Base-by-base conservation (phyloP, 345 rosid genomes). In the Microcos paniculata region DNA sequence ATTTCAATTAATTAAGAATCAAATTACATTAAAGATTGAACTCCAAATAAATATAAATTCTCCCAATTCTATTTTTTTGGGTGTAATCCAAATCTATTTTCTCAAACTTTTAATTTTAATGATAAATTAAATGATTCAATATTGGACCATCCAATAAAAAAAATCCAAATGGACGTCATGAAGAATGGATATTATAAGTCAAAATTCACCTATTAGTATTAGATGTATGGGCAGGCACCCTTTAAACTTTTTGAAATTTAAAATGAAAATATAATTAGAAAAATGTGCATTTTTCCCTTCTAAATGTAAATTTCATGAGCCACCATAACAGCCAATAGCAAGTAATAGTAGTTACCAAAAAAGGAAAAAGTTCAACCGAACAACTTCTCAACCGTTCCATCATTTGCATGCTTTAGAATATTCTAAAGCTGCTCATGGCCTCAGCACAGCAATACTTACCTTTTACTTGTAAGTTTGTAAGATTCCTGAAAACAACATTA, bases 371-470 rank as follows among this genome's bases (percentile, higher is more conserved):
- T 49, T 51, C 11, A 52, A 70, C 56, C 18, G 19, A 70, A 52
- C 8, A 52, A 70, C 42, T 59, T 73, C 42, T 73, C 42, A 7
- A 8, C 33, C 8, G 15, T 16, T 56, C 38, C 28, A 72, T 42
- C 67, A 72, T 28, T 42, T 59, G 53, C 55, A 46, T 28, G 46
- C 77, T 62, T 61, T 73, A 31, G 77, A 73, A 73, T 46, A 62
- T 73, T 73, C 77, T 46, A 73, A 73, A 61, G 76, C 58, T 73
- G 42, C 18, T 73, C 40, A 48, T 61, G 45, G 61, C 7, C 28
- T 18, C 59, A 28, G 72, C 46, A 26, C 59, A 28, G 72, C 46
- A 48, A 49, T 69, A 3, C 28, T 70, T 45, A 33, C 40, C 48
- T 68, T 68, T 68, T 48, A 62, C 69, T 45, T 6, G 2, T 30